phyloP scores from a whole-genome alignment of 2,329 filamentous ascomycete genomes.

The Colletotrichum magnum region DNA sequence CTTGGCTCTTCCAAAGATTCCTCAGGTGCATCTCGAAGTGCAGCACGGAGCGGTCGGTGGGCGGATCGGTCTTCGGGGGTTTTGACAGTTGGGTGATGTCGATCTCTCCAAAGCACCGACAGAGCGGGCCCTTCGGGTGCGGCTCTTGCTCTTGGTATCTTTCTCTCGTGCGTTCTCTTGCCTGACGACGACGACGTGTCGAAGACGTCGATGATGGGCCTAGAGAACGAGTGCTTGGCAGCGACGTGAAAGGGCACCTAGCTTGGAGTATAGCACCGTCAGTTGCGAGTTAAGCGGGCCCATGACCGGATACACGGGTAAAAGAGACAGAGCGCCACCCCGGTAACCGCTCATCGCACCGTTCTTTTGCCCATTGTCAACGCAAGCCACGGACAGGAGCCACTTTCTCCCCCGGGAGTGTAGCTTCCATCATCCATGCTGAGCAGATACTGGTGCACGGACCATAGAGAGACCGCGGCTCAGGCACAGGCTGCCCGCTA shows the following conservation, averaged over 20 bases:
- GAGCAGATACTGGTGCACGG: background rate
- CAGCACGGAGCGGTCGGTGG: slow-evolving; percentile 1
- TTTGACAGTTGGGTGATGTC: slow-evolving; percentile 9
- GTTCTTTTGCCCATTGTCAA: background rate
- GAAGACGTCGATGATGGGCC: background rate
- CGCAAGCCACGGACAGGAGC: background rate
- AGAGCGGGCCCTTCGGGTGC: background rate
- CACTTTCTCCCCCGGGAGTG: slow-evolving; percentile 11
- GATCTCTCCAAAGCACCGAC: slow-evolving; percentile 9
- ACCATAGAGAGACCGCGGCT: background rate
- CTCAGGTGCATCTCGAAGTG: slow-evolving; percentile 11
- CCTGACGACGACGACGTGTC: no score
- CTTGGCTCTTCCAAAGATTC: background rate
- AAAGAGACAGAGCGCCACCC: slow-evolving; percentile 38
- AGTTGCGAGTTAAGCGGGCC: background rate
- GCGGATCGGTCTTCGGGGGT: slow-evolving; percentile 9
- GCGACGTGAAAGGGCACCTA: slow-evolving; percentile 6
- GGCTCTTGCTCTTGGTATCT: slow-evolving; percentile 1
- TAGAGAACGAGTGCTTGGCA: slow-evolving; percentile 3
- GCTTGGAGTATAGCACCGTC: background rate
- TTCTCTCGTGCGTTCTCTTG: no score
- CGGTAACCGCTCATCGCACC: slow-evolving; percentile 21
- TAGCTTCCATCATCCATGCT: no score
- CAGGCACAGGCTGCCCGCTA: slow-evolving; percentile 31
- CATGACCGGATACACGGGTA: slow-evolving; percentile 4